Evolutionary conservation across 139 green algal genomes (phyloP), one percentile per base, ranked within the genome.

Genomic region (Pleodorina starrii): DNA sequence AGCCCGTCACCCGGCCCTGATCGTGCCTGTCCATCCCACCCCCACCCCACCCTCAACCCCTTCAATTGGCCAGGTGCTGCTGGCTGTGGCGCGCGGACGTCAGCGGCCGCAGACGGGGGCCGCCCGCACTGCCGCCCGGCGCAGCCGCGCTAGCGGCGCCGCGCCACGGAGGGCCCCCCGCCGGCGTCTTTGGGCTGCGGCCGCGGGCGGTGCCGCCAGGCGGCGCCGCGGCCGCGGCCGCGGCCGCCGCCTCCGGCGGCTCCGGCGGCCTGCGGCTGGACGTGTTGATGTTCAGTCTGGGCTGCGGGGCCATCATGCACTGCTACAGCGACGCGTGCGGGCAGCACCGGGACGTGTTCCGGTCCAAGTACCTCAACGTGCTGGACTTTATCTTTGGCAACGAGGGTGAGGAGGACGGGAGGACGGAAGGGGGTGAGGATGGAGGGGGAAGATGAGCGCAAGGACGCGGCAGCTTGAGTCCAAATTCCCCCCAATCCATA

Each of bases 371-470:
- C 91, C 94, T 99, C 11, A 97, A 96, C 73, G 95, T 99, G 16
- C 94, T 99, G 35, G 97, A 99, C 89, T 98, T 97, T 84, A 89
- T 99, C 7, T 96, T 99, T 83, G 97, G 97, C 73, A 97, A 94
- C 90, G 89, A 83, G 35, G 95, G 94, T 95, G 74, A 1, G 91
- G 54, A 66, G n/a, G n/a, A n/a, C n/a, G n/a, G n/a, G n/a, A n/a
- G n/a, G n/a, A n/a, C n/a, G n/a, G n/a, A n/a, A n/a, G n/a, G n/a
- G n/a, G n/a, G n/a, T n/a, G n/a, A n/a, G n/a, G n/a, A n/a, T n/a
- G n/a, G n/a, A n/a, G n/a, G n/a, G n/a, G n/a, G 48, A 57, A 57
- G 11, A 57, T 57, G 48, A 57, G 48, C n/a, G n/a, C n/a, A n/a
- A n/a, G n/a, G n/a, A n/a, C n/a, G n/a, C n/a, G n/a, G n/a, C n/a